phyloP scores from a whole-genome alignment of 192 early-diverging fungal species.

The Gryganskiella cystojenkinii region DNA sequence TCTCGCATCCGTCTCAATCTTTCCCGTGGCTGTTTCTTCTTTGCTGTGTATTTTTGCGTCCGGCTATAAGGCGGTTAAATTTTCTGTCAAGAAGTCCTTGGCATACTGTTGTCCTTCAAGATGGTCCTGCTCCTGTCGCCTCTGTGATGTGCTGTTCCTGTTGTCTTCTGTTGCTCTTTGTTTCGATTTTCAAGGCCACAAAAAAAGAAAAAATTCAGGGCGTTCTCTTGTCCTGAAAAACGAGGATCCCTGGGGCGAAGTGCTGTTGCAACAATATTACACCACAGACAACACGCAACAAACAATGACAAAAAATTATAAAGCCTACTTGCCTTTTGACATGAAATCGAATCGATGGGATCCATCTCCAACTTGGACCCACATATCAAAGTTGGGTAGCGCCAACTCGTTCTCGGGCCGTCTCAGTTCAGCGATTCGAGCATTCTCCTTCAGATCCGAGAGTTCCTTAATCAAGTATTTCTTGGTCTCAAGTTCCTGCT shows the following conservation, averaged over 20 bases:
- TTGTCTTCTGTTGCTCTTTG: too few species aligned
- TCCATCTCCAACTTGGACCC: slow-evolving; percentile 67
- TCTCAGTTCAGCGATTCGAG: background rate
- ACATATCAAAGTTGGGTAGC: slow-evolving; percentile 63
- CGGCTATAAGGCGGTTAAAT: too few species aligned
- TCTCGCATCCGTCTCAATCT: background rate
- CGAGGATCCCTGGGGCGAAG: background rate
- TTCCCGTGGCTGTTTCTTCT: background rate
- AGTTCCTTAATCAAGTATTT: slow-evolving; percentile 30
- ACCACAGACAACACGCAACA: background rate
- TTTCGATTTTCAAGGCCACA: too few species aligned
- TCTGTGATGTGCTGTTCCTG: too few species aligned
- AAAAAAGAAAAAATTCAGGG: too few species aligned
- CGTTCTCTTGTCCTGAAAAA: too few species aligned
- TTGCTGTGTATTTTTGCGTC: too few species aligned
- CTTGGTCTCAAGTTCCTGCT: slow-evolving; percentile 37
- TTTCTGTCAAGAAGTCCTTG: background rate
- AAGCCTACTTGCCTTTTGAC: slow-evolving; percentile 61
- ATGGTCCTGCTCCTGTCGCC: too few species aligned
- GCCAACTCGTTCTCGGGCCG: background rate
- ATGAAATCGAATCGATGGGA: slow-evolving; percentile 78
- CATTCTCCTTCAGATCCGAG: slow-evolving; percentile 13
- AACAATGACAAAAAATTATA: background rate
- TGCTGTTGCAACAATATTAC: background rate
- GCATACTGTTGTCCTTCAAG: background rate